Conservation (phyloP, 2,329 filamentous ascomycete species). For the Colletotrichum australisinense region DNA sequence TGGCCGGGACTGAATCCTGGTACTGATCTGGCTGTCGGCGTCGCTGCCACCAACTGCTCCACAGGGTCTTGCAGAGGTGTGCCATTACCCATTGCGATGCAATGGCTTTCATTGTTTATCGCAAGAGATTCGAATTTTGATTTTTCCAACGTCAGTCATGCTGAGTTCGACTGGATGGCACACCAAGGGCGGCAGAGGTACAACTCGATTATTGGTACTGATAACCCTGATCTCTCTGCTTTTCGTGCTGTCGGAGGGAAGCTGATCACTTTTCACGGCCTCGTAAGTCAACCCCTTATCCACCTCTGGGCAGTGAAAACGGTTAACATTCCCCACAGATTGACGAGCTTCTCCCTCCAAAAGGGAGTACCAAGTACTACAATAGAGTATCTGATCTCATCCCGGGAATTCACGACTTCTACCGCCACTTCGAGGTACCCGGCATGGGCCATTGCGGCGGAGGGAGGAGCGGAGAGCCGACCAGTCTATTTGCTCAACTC, state of each 20-base stretch:
- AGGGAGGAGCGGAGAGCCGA: conserved; percentile 25
- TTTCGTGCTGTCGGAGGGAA: conserved; percentile 51
- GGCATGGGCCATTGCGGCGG: conserved; percentile 29
- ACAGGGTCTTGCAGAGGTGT: not conserved
- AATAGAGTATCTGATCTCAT: not conserved
- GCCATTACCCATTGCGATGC: conserved; percentile 18
- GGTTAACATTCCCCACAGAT: conserved; percentile 18
- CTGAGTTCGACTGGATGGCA: conserved; percentile 32
- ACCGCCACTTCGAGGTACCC: conserved; percentile 26
- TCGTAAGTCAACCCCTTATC: conserved; percentile 18
- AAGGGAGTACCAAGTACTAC: conserved; percentile 45
- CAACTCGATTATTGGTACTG: conserved; percentile 41
- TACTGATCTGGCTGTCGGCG: conserved; percentile 29
- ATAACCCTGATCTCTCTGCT: conserved; percentile 42
- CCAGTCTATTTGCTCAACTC: conserved; percentile 23
- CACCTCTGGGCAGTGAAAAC: too few species aligned
- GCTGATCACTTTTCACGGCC: conserved; percentile 55
- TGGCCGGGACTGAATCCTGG: conserved; percentile 29
- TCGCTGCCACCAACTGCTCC: conserved; percentile 1
- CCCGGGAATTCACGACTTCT: not conserved
- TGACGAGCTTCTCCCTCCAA: conserved; percentile 49
- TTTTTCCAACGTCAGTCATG: conserved; percentile 26
- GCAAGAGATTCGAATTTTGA: conserved; percentile 43
- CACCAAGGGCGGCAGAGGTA: not conserved
- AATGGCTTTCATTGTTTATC: conserved; percentile 42